These are phyloP conservation scores for Emericellopsis atlantica DNA, from an alignment of 2,329 filamentous ascomycete genomes.

Conservation along the genomic window DNA sequence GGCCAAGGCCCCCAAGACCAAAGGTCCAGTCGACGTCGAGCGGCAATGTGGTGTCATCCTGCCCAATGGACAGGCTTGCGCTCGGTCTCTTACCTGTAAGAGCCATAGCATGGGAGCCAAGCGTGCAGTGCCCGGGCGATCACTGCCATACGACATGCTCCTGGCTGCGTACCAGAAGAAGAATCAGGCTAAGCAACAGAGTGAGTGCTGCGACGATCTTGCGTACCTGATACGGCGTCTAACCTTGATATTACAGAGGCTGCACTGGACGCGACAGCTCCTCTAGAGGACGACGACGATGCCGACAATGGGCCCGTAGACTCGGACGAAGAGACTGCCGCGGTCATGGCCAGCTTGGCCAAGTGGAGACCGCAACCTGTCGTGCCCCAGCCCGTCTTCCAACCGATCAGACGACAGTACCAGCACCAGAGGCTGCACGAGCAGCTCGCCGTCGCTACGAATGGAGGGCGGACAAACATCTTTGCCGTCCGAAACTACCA, in stretches of 20 bases:
- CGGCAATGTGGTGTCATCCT: slow-evolving; percentile 83
- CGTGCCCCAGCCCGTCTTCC: slow-evolving; percentile 50
- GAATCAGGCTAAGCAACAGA: slow-evolving; percentile 96
- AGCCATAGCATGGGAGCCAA: slow-evolving; percentile 94
- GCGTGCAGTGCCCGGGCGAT: slow-evolving; percentile 73
- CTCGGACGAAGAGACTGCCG: slow-evolving; percentile 85
- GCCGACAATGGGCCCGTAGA: slow-evolving; percentile 72
- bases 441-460: slow-evolving; percentile 53
- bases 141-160: slow-evolving; percentile 84
- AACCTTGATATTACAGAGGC: slow-evolving; percentile 46
- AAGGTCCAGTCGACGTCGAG: slow-evolving; percentile 88
- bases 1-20: slow-evolving; percentile 70
- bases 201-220: slow-evolving; percentile 35
- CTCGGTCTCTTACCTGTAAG: slow-evolving; percentile 83
- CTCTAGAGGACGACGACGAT: slow-evolving; percentile 75
- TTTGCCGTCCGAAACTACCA: slow-evolving; percentile 36
- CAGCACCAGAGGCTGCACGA: slow-evolving; percentile 50
- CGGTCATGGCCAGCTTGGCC: slow-evolving; percentile 71
- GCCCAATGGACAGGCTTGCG: slow-evolving; percentile 76
- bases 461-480: slow-evolving; percentile 52
- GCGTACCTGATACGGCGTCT: neutral
- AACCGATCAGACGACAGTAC: slow-evolving; percentile 51
- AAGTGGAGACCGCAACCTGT: slow-evolving; percentile 70
- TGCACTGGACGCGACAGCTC: slow-evolving; percentile 87
- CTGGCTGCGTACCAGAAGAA: slow-evolving; percentile 88